phyloP scores from a whole-genome alignment of 2,329 filamentous ascomycete species.

The Chrysoporthe cubensis region DNA sequence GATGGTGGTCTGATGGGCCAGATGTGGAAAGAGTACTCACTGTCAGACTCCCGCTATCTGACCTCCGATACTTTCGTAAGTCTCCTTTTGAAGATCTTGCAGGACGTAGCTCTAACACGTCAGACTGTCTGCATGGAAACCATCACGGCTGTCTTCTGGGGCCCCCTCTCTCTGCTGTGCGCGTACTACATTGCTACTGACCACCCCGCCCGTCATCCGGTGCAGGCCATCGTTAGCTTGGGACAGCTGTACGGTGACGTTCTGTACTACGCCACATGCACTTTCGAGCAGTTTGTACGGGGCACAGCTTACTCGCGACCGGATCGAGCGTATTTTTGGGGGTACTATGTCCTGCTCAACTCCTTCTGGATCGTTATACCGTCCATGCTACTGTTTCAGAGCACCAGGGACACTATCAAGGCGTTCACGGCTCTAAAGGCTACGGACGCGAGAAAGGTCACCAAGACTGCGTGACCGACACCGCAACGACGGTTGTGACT shows the following conservation, averaged over 20 bases:
- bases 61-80: slow-evolving; percentile 53
- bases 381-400: neutral
- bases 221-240: slow-evolving; percentile 51
- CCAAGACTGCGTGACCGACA: neutral
- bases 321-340: slow-evolving; percentile 56
- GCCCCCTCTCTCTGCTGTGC: slow-evolving; percentile 54
- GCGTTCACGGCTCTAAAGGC: neutral
- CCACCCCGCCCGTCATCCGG: slow-evolving; percentile 51
- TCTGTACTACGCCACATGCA: slow-evolving; percentile 55
- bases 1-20: slow-evolving; percentile 52
- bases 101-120: neutral
- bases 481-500: no score
- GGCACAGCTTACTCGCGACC: slow-evolving; percentile 52
- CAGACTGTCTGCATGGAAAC: slow-evolving; percentile 55
- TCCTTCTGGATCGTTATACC: slow-evolving; percentile 56
- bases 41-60: slow-evolving; percentile 60
- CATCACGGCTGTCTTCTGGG: slow-evolving; percentile 57
- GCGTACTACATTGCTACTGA: slow-evolving; percentile 49
- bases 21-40: slow-evolving; percentile 62
- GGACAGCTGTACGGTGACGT: slow-evolving; percentile 57
- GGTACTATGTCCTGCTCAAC: slow-evolving; percentile 57
- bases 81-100: neutral
- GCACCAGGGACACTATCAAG: neutral
- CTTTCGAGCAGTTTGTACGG: slow-evolving; percentile 46
- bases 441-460: neutral